Evolutionary conservation across 2,329 filamentous ascomycete genomes (phyloP).

Genomic region (Zalaria sp.): DNA sequence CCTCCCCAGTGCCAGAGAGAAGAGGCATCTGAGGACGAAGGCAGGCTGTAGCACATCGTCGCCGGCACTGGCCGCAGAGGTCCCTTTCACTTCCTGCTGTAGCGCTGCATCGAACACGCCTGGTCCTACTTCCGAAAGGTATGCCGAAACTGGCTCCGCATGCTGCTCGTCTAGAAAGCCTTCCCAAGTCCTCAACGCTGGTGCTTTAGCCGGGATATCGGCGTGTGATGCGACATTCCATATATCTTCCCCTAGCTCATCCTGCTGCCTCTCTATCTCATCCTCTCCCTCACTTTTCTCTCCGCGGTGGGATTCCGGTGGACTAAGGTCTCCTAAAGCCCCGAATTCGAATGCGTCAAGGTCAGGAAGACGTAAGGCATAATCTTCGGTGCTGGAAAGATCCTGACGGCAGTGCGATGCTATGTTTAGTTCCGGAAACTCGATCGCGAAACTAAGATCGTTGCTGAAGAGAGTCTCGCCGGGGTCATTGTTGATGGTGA

Average conservation of each 20-base stretch:
- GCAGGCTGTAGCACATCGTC: slow-evolving; percentile 23
- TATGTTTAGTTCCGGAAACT: too few relatives aligned
- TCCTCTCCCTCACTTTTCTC: not conserved
- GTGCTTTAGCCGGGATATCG: slow-evolving; percentile 12
- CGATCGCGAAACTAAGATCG: not conserved
- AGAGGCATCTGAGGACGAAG: slow-evolving; percentile 36
- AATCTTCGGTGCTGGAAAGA: not conserved
- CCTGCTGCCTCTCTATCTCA: not conserved
- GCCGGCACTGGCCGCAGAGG: slow-evolving; percentile 22
- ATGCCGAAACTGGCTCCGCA: slow-evolving; percentile 30
- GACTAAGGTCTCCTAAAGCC: slow-evolving; percentile 19
- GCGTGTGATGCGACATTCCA: slow-evolving; percentile 24
- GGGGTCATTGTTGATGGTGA: slow-evolving; percentile 1
- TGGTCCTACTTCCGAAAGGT: slow-evolving; percentile 56
- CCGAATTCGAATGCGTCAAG: slow-evolving; percentile 26
- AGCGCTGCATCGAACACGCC: slow-evolving; percentile 50
- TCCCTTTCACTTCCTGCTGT: slow-evolving; percentile 17
- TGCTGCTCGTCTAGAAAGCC: slow-evolving; percentile 38
- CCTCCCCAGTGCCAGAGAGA: slow-evolving; percentile 54
- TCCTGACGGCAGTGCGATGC: too few relatives aligned
- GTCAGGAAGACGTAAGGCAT: slow-evolving; percentile 17
- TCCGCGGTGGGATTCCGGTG: slow-evolving; percentile 8
- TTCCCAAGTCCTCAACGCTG: slow-evolving; percentile 53
- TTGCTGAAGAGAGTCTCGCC: slow-evolving; percentile 4
- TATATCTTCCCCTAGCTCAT: slow-evolving; percentile 18